Conservation (phyloP, 2,329 filamentous ascomycete genomes). For the Zymoseptoria pseudotritici region DNA sequence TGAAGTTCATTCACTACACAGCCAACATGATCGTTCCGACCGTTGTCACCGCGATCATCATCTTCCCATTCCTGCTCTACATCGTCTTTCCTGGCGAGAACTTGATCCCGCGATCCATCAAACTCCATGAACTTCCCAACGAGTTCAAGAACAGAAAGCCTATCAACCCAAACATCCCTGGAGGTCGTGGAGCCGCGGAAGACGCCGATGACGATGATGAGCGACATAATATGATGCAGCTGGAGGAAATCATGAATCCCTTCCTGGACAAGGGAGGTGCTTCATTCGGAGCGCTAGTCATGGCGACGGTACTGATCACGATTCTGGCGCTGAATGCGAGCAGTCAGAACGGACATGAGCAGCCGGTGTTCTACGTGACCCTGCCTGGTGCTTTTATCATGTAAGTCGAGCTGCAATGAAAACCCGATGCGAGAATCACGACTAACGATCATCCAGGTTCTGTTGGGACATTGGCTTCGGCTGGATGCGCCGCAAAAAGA, state of each 20-base stretch:
- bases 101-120: slow-evolving; percentile 58
- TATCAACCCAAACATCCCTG: slow-evolving; percentile 66
- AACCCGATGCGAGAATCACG: neutral
- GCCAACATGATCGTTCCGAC: slow-evolving; percentile 73
- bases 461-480: slow-evolving; percentile 59
- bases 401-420: neutral
- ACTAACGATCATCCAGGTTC: slow-evolving; percentile 34
- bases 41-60: slow-evolving; percentile 56
- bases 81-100: slow-evolving; percentile 58
- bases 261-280: slow-evolving; percentile 63
- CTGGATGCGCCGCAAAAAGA: slow-evolving; percentile 56
- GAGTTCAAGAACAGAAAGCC: slow-evolving; percentile 50
- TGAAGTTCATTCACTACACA: slow-evolving; percentile 66
- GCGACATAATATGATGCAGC: slow-evolving; percentile 49
- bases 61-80: slow-evolving; percentile 65
- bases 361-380: slow-evolving; percentile 61
- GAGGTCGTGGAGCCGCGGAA: slow-evolving; percentile 50
- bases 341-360: slow-evolving; percentile 42
- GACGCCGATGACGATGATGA: slow-evolving; percentile 44
- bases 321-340: slow-evolving; percentile 60
- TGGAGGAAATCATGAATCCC: slow-evolving; percentile 70
- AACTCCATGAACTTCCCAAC: slow-evolving; percentile 59
- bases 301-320: slow-evolving; percentile 60
- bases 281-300: slow-evolving; percentile 55
- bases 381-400: slow-evolving; percentile 61